Percentiles rank a stretch among this genome's conserved stretches.
Conservation (phyloP, 495 filamentous ascomycete genomes). For the Lepraria neglecta region DNA sequence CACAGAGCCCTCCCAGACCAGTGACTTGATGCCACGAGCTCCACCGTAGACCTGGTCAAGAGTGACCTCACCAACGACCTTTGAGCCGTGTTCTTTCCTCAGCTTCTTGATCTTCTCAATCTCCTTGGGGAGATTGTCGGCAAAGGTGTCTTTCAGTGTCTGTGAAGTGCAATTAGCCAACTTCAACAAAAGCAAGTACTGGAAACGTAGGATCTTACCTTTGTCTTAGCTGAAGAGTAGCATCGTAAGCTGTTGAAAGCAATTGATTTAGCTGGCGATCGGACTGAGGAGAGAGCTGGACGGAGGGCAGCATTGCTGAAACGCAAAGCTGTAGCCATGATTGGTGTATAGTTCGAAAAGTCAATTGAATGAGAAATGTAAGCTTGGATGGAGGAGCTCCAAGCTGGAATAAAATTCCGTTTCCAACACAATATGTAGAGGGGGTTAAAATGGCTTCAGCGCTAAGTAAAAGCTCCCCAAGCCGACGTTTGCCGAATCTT, state of each 20-base stretch:
- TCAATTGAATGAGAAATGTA: conserved; percentile 8
- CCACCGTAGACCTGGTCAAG: conserved; percentile 99
- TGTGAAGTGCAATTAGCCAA: conserved; percentile 39
- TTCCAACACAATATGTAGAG: not conserved
- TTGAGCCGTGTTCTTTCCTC: conserved; percentile 88
- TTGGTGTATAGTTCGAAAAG: conserved; percentile 22
- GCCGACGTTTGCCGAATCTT: conserved; percentile 26
- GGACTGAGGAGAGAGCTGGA: conserved; percentile 56
- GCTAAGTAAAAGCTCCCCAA: conserved; percentile 25
- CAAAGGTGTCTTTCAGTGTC: conserved; percentile 98
- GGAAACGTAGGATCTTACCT: conserved; percentile 51
- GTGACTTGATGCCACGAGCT: conserved; percentile 95
- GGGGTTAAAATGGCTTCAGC: conserved; percentile 2
- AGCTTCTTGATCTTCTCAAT: conserved; percentile 99
- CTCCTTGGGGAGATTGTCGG: conserved; percentile 87
- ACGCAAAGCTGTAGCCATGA: conserved; percentile 74
- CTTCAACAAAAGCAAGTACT: conserved; percentile 24
- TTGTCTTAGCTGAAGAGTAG: conserved; percentile 82
- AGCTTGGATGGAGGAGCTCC: conserved; percentile 2
- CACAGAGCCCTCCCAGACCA: conserved; percentile 99
- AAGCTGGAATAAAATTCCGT: conserved; percentile 5
- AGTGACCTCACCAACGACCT: conserved; percentile 94
- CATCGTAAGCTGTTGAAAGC: conserved; percentile 75
- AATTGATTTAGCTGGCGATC: conserved; percentile 51
- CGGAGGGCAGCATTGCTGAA: conserved; percentile 69